A percentile compares a stretch with the other conserved stretches of the same genome.
These are phyloP conservation scores for Linum trigynum DNA, from an alignment of 345 rosid species.

Conservation along the genomic window DNA sequence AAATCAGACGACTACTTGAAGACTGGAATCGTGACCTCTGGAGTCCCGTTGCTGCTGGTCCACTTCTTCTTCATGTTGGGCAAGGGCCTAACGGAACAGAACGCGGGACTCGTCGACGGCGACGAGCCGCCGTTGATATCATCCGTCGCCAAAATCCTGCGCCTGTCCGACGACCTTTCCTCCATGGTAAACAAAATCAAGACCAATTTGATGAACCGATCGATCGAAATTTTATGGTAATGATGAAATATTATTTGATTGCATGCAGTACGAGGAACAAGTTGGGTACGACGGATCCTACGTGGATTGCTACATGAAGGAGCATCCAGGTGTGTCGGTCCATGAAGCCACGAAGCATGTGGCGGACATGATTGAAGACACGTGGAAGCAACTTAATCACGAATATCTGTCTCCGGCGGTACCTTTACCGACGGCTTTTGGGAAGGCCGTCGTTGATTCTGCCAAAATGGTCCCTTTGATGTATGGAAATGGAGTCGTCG, in stretches of 20 bases:
- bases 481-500: conserved; percentile 15
- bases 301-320: conserved; percentile 42
- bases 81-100: not conserved
- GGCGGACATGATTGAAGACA: conserved; percentile 27
- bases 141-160: not conserved
- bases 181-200: not conserved
- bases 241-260: not conserved
- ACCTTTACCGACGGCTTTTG: conserved; percentile 29
- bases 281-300: conserved; percentile 53
- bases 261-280: conserved; percentile 43
- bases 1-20: not conserved
- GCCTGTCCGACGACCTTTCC: not conserved
- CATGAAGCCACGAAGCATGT: conserved; percentile 32
- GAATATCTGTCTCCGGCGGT: conserved; percentile 30
- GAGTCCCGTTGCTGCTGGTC: not conserved
- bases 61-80: conserved; percentile 7
- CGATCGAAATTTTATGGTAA: not conserved
- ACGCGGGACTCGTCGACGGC: not conserved
- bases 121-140: not conserved
- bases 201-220: too few relatives aligned
- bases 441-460: conserved; percentile 28
- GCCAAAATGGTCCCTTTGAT: conserved; percentile 54
- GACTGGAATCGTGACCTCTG: conserved; percentile 4
- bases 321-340: conserved; percentile 18
- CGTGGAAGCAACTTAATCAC: conserved; percentile 47